Evolutionary conservation across 768 basidiomycete species (phyloP).

Genomic region (Trametes cinnabarina): DNA sequence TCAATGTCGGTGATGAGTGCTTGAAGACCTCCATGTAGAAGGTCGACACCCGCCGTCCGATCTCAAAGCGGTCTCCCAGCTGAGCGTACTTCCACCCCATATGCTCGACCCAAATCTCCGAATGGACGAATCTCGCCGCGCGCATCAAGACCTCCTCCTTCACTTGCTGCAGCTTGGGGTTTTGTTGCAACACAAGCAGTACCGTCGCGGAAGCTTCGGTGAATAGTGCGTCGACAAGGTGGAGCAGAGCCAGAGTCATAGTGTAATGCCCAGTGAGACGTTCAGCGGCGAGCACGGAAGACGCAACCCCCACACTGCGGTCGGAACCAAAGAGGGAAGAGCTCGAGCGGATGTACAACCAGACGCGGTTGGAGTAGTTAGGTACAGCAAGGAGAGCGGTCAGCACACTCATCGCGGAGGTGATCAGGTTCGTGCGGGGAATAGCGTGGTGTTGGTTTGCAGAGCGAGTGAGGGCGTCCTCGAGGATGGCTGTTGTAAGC

Average conservation of each 20-base stretch:
- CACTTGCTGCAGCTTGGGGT: constrained; percentile 60
- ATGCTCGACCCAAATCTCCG: constrained; percentile 87
- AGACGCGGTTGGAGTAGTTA: constrained; percentile 76
- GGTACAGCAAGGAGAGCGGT: constrained; percentile 73
- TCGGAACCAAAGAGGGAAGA: constrained; percentile 72
- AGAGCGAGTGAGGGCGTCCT: constrained; percentile 65
- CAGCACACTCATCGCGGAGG: constrained; percentile 79
- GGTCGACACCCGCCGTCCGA: constrained; percentile 62
- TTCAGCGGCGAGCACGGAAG: constrained; percentile 67
- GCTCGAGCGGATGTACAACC: constrained; percentile 84
- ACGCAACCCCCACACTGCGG: constrained; percentile 52
- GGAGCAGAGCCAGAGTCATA: constrained; percentile 76
- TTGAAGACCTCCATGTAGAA: constrained; percentile 69
- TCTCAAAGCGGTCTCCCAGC: constrained; percentile 80
- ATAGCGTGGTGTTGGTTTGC: constrained; percentile 27
- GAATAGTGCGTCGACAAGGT: constrained; percentile 74
- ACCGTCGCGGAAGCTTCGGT: constrained; percentile 64
- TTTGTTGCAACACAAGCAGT: constrained; percentile 48
- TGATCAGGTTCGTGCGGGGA: constrained; percentile 59
- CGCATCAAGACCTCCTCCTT: constrained; percentile 84
- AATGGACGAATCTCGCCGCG: constrained; percentile 75
- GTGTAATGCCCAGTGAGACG: constrained; percentile 73
- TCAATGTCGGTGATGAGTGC: constrained; percentile 53
- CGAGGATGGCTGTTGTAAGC: constrained; percentile 76
- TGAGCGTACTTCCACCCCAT: constrained; percentile 83